Conservation (phyloP, 2,329 filamentous ascomycete species). For the Penicillium sumatraense region DNA sequence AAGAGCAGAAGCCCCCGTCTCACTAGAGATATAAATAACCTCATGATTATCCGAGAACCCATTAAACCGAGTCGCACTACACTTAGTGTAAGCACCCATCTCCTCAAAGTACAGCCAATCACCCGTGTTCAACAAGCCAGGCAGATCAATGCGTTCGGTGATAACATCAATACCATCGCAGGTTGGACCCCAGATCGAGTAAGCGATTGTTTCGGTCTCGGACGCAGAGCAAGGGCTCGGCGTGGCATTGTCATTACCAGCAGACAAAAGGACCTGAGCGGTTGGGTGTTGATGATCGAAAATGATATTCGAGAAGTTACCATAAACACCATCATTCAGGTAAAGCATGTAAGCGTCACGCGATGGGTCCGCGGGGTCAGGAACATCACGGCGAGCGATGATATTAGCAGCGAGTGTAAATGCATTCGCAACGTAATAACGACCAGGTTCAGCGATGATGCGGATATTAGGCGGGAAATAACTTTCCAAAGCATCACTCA, state of each 20-base stretch:
- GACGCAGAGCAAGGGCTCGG: constrained; percentile 43
- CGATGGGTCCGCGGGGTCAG: constrained; percentile 61
- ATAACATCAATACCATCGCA: constrained; percentile 98
- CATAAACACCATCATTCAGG: constrained; percentile 95
- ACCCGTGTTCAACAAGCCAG: constrained; percentile 80
- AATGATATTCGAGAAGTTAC: constrained; percentile 99
- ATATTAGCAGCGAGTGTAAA: constrained; percentile 96
- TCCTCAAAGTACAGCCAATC: constrained; percentile 99
- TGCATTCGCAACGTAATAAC: constrained; percentile 91
- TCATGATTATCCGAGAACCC: constrained; percentile 93
- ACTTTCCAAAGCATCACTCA: constrained; percentile 78
- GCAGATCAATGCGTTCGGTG: constrained; percentile 76
- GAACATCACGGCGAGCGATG: constrained; percentile 89
- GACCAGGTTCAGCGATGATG: constrained; percentile 93
- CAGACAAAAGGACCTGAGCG: constrained; percentile 76
- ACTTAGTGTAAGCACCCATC: constrained; percentile 99
- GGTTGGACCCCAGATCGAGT: constrained; percentile 97
- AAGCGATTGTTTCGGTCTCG: constrained; percentile 69
- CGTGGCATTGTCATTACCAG: constrained; percentile 61
- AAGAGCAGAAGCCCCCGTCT: constrained; percentile 80
- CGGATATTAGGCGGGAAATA: constrained; percentile 84
- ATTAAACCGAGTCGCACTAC: constrained; percentile 96
- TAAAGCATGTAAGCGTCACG: constrained; percentile 86
- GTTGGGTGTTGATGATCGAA: constrained; percentile 95
- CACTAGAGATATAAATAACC: constrained; percentile 92